A percentile compares a stretch with the other conserved stretches of the same genome.
Evolutionary conservation across 202 grass and related monocot species (phyloP).

Genomic region (Musa balbisiana): DNA sequence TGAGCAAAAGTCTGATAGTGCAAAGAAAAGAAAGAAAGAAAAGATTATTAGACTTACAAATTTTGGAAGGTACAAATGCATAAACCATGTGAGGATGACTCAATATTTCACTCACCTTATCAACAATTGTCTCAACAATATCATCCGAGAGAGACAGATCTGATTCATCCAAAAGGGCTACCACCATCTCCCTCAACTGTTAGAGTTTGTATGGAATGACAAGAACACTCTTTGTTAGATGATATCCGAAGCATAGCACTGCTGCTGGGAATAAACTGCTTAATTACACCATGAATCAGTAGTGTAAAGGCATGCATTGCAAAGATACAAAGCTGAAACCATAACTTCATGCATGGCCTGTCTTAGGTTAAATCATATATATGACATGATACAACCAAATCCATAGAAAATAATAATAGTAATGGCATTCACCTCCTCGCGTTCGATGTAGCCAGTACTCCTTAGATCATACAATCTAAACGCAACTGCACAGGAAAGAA

Average conservation of each 20-base stretch:
- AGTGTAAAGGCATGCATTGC: no score
- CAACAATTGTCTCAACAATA: constrained; percentile 44
- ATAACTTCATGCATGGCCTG: no score
- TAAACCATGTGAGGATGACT: neutral
- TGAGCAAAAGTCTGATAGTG: constrained; percentile 54
- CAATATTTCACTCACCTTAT: constrained; percentile 39
- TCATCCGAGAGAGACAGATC: constrained; percentile 44
- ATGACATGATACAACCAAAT: neutral
- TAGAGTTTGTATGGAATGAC: neutral
- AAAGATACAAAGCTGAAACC: no score
- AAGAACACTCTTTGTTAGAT: neutral
- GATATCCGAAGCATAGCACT: neutral
- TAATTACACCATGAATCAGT: no score
- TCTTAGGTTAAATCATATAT: neutral
- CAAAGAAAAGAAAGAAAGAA: neutral
- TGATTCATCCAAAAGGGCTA: constrained; percentile 64
- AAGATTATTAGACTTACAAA: constrained; percentile 6
- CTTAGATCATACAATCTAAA: constrained; percentile 79
- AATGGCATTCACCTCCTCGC: constrained; percentile 42
- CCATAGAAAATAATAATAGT: neutral
- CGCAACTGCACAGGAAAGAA: constrained; percentile 44
- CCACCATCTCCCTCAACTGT: constrained; percentile 77
- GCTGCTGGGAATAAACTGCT: neutral
- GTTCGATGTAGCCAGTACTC: constrained; percentile 63
- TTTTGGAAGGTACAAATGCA: constrained; percentile 6